Conservation (phyloP, 805 yeast species). For the Vanderwaltozyma tropicalis region DNA sequence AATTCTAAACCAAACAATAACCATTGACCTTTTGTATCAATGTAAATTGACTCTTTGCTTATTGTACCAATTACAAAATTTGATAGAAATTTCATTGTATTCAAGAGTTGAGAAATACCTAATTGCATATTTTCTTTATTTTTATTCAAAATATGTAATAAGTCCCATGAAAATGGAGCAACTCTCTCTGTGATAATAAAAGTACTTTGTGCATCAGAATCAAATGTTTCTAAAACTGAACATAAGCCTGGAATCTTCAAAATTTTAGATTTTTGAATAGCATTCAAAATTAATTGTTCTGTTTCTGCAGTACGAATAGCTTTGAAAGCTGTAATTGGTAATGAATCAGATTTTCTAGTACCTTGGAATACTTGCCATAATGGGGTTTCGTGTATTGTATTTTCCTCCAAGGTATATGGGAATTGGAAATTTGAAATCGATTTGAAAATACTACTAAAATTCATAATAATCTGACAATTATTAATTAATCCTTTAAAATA, state of each 20-base stretch:
- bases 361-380: conserved; percentile 24
- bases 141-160: conserved; percentile 4
- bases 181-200: conserved; percentile 23
- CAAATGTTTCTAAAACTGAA: conserved; percentile 21
- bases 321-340: conserved; percentile 22
- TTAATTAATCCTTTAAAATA: neutral
- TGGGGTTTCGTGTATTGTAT: conserved; percentile 14
- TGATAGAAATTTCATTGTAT: conserved; percentile 19
- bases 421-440: conserved; percentile 25
- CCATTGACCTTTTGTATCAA: conserved; percentile 71
- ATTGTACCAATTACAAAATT: conserved; percentile 55
- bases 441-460: conserved; percentile 23
- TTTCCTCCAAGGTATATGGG: conserved; percentile 21
- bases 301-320: conserved; percentile 9
- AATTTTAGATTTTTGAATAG: conserved; percentile 18
- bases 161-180: conserved; percentile 13
- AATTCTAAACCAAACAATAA: conserved; percentile 71
- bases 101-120: conserved; percentile 19
- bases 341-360: conserved; percentile 19
- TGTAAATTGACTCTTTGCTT: conserved; percentile 46
- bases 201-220: conserved; percentile 16
- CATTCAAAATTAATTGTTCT: conserved; percentile 15
- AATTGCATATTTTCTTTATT: conserved; percentile 14
- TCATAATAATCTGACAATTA: conserved; percentile 11
- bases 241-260: conserved; percentile 26